These are phyloP conservation scores for Tuber magnatum DNA, from an alignment of 495 filamentous ascomycete species.

Conservation along the genomic window DNA sequence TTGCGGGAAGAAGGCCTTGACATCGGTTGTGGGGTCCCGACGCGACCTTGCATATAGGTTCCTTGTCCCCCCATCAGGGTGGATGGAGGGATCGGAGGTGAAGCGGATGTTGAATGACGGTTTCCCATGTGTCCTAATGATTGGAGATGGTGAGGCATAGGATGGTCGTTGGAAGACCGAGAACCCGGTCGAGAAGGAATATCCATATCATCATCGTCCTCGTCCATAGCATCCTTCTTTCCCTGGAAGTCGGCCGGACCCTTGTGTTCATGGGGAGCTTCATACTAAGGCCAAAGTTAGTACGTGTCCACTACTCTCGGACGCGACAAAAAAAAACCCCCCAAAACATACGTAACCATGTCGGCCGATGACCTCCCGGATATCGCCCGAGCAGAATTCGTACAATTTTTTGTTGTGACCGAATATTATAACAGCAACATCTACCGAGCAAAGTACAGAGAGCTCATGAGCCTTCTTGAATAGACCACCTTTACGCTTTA, in stretches of 20 bases:
- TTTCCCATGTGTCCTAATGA: conserved; percentile 60
- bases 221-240: conserved; percentile 75
- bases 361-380: conserved; percentile 75
- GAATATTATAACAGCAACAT: conserved; percentile 97
- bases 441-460: conserved; percentile 93
- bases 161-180: conserved; percentile 27
- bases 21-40: conserved; percentile 38
- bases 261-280: conserved; percentile 89
- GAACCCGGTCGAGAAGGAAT: conserved; percentile 47
- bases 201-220: conserved; percentile 74
- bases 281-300: conserved; percentile 56
- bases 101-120: conserved; percentile 72
- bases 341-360: conserved; percentile 76
- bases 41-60: conserved; percentile 36
- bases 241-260: conserved; percentile 86
- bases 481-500: conserved; percentile 95
- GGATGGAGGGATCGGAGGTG: conserved; percentile 65
- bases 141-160: conserved; percentile 67
- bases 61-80: conserved; percentile 31
- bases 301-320: conserved; percentile 36
- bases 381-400: conserved; percentile 90
- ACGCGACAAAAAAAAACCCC: conserved; percentile 7
- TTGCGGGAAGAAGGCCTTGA: conserved; percentile 75
- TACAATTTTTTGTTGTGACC: conserved; percentile 97
- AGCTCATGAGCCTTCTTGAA: conserved; percentile 99